Conservation (phyloP, 2,329 filamentous ascomycete species). For the Mycosphaerelloides madeirae region DNA sequence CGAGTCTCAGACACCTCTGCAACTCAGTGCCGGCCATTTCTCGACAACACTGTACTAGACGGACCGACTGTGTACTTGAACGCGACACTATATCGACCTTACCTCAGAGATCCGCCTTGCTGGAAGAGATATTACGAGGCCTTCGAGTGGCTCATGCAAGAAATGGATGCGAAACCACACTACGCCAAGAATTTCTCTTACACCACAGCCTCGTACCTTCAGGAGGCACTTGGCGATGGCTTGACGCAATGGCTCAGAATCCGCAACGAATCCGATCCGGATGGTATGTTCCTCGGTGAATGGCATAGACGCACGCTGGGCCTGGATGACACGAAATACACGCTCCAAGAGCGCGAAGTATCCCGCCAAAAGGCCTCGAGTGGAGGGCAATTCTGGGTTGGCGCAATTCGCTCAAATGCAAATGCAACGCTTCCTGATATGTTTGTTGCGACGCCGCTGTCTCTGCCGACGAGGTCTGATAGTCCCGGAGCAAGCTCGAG, state of each 20-base stretch:
- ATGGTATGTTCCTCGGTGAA: constrained; percentile 83
- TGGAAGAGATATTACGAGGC: constrained; percentile 75
- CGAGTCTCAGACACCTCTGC: constrained; percentile 68
- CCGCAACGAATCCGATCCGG: constrained; percentile 66
- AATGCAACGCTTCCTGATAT: constrained; percentile 24
- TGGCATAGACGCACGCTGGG: constrained; percentile 76
- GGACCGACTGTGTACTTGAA: constrained; percentile 83
- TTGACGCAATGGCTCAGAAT: constrained; percentile 64
- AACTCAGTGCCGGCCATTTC: constrained; percentile 51
- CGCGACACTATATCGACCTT: constrained; percentile 81
- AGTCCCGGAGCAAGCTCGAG: constrained; percentile 27
- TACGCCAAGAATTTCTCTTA: constrained; percentile 88
- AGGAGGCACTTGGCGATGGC: constrained; percentile 63
- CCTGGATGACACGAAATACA: constrained; percentile 30
- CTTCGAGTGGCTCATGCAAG: constrained; percentile 86
- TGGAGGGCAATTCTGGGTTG: constrained; percentile 41
- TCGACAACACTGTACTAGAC: constrained; percentile 66
- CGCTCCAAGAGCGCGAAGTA: constrained; percentile 43
- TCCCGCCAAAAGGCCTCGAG: constrained; percentile 33
- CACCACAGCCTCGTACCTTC: constrained; percentile 56
- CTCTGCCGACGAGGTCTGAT: constrained; percentile 8
- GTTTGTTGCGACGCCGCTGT: constrained; percentile 27
- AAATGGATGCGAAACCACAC: constrained; percentile 75
- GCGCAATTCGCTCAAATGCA: constrained; percentile 15
- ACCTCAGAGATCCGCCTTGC: constrained; percentile 71